Percentiles rank a stretch among this genome's conserved stretches.
Conservation (phyloP, 1,284 basidiomycete species). For the Naganishia cerealis region DNA sequence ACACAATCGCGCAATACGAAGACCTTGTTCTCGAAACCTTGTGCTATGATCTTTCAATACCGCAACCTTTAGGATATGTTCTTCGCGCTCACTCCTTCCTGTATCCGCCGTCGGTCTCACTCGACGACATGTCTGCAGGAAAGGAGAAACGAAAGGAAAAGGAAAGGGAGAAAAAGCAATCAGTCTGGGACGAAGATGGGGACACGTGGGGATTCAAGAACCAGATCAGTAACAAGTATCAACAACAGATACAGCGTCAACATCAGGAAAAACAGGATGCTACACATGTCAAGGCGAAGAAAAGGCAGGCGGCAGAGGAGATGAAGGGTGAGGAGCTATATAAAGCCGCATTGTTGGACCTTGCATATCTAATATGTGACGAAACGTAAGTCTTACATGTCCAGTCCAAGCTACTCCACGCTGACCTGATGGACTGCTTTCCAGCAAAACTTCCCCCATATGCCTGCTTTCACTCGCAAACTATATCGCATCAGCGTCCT, state of each 20-base stretch:
- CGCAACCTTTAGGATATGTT: slow-evolving; percentile 72
- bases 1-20: slow-evolving; percentile 74
- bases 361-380: slow-evolving; percentile 32
- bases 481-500: slow-evolving; percentile 22
- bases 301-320: slow-evolving; percentile 2
- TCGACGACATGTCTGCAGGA: not conserved
- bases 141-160: slow-evolving; percentile 18
- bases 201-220: not conserved
- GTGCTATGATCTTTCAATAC: slow-evolving; percentile 82
- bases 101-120: slow-evolving; percentile 4
- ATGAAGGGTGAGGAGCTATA: slow-evolving; percentile 6
- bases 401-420: not conserved
- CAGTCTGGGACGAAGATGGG: slow-evolving; percentile 23
- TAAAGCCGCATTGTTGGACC: slow-evolving; percentile 15
- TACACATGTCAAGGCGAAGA: not conserved
- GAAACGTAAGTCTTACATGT: slow-evolving; percentile 23
- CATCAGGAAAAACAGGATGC: slow-evolving; percentile 3
- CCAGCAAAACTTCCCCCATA: slow-evolving; percentile 26
- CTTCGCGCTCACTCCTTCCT: slow-evolving; percentile 62
- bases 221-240: not conserved
- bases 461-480: slow-evolving; percentile 21
- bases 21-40: slow-evolving; percentile 78
- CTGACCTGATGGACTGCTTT: not conserved
- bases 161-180: slow-evolving; percentile 2
- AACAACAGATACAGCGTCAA: slow-evolving; percentile 15